phyloP scores from a whole-genome alignment of 164 flowering plant genomes.

The Aristolochia californica region DNA sequence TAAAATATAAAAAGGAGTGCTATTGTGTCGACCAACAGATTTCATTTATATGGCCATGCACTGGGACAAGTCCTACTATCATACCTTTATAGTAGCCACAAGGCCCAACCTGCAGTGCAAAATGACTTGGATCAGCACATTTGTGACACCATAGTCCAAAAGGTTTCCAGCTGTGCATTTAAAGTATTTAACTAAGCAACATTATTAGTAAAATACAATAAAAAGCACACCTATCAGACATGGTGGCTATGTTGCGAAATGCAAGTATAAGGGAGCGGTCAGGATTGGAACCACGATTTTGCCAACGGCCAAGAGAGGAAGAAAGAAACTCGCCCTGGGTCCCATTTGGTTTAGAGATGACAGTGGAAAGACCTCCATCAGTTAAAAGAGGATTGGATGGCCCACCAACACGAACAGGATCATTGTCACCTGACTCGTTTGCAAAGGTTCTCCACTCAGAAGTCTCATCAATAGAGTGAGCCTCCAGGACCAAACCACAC shows the following conservation, averaged over 20 bases:
- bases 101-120: constrained; percentile 53
- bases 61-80: too few relatives aligned
- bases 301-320: constrained; percentile 34
- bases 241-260: constrained; percentile 31
- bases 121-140: too few relatives aligned
- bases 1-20: too few relatives aligned
- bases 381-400: constrained; percentile 23
- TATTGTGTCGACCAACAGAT: too few relatives aligned
- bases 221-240: constrained; percentile 32
- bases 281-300: constrained; percentile 34
- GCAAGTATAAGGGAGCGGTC: constrained; percentile 32
- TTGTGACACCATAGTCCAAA: neutral
- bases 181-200: neutral
- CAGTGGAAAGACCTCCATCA: constrained; percentile 30
- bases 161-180: neutral
- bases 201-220: neutral
- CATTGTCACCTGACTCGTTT: constrained; percentile 20
- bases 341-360: constrained; percentile 32
- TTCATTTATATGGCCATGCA: too few relatives aligned
- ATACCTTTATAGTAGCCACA: constrained; percentile 62
- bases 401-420: constrained; percentile 27
- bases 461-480: constrained; percentile 27
- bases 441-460: constrained; percentile 36
- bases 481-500: constrained; percentile 26
- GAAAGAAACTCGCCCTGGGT: constrained; percentile 25